These are phyloP conservation scores for Omphalea diandra DNA, from an alignment of 441 rosid genomes.

Conservation along the genomic window DNA sequence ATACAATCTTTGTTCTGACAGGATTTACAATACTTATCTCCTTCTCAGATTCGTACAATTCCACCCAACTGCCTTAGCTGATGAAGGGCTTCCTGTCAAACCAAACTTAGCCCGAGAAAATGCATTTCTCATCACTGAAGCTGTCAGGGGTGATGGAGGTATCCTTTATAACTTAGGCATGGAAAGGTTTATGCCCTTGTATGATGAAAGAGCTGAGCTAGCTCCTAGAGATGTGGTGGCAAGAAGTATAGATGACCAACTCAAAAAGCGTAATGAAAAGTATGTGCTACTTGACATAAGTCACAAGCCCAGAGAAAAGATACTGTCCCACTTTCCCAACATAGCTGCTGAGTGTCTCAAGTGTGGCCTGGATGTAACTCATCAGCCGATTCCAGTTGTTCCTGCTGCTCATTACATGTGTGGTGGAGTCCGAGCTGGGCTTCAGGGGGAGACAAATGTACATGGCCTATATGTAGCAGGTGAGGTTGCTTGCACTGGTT, in stretches of 20 bases:
- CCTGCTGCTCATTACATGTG: constrained; percentile 99
- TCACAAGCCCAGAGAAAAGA: constrained; percentile 72
- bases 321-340: constrained; percentile 93
- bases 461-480: constrained; percentile 90
- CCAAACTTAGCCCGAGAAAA: constrained; percentile 64
- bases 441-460: constrained; percentile 93
- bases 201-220: constrained; percentile 91
- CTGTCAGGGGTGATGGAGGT: constrained; percentile 98
- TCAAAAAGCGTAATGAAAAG: constrained; percentile 68
- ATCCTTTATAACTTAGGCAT: constrained; percentile 71
- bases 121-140: constrained; percentile 90
- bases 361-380: constrained; percentile 74
- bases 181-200: constrained; percentile 87
- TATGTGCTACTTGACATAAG: constrained; percentile 91
- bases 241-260: constrained; percentile 96
- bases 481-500: constrained; percentile 97
- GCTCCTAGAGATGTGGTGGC: constrained; percentile 99
- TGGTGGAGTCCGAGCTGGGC: constrained; percentile 92
- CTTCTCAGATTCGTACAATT: constrained; percentile 86
- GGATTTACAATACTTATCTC: neutral
- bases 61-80: constrained; percentile 98
- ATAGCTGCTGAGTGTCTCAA: constrained; percentile 84
- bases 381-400: constrained; percentile 86
- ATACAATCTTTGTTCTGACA: constrained; percentile 1
- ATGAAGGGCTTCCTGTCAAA: constrained; percentile 83